Evolutionary conservation across 805 yeast species (phyloP), one percentile per base, ranked within the genome.

Genomic region (fission yeast (Schizosaccharomyces pombe)): DNA sequence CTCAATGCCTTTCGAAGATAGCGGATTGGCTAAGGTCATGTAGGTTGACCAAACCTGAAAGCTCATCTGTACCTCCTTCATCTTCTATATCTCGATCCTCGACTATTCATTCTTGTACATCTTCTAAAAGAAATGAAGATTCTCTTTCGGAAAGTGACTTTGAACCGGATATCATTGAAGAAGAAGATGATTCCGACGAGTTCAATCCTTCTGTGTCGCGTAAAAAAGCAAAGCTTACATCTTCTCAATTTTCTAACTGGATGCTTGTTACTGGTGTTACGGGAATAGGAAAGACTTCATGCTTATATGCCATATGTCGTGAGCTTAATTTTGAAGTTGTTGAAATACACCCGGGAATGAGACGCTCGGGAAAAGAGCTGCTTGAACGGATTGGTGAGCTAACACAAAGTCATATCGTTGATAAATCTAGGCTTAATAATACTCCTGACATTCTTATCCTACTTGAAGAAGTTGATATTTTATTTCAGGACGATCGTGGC

Each of bases 381-480:
- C 68, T 72, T 54, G 74, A 77, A 28, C 75, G 64, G 31, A 69
- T 89, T 39, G 78, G 74, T 52, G 96, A 93, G 61, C 74, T 86
- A 54, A 78, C 89, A 55, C 87, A 95, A 3, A 82, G 94, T 0
- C 85, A 85, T 57, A 68, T 82, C 52, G 87, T 89, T 1, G 84
- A 80, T 58, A 40, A 47, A 24, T 43, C 53, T 5, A 53, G 53
- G 34, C 19, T n/a, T 1, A 32, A 19, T 26, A 30, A 28, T 3
- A 16, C 24, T 12, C 16, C 39, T 8, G 32, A 49, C 22, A 32
- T 19, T n/a, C 68, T 85, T 4, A 79, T 91, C 3, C 65, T 91
- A 33, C 71, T 89, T 56, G 95, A 87, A 60, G 95, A 89, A 61
- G 87, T 83, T 43, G 95, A 89, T 63, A 70, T 84, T 9, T 64